phyloP scores from a whole-genome alignment of 2,329 filamentous ascomycete species.

The Emergomyces pasteurianus region DNA sequence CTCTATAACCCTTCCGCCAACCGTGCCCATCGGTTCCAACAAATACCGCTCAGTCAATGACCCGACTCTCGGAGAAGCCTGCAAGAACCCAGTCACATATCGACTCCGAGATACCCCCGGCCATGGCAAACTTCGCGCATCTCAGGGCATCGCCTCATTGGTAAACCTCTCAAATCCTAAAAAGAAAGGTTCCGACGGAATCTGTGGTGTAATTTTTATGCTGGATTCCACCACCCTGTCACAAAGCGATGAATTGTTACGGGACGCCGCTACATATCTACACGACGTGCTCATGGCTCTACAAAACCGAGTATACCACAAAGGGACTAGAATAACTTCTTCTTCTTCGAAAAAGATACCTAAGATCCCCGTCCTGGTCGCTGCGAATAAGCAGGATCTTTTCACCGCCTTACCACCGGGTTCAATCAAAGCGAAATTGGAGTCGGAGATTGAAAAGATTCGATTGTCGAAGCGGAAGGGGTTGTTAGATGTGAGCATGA shows the following conservation, averaged over 20 bases:
- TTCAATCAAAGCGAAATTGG: conserved; percentile 62
- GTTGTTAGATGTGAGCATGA: conserved; percentile 69
- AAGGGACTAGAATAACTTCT: conserved; percentile 36
- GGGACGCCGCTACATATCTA: conserved; percentile 68
- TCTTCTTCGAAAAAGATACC: conserved; percentile 37
- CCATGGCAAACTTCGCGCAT: conserved; percentile 77
- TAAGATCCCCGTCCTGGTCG: conserved; percentile 64
- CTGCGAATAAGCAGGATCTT: conserved; percentile 89
- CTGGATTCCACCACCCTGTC: conserved; percentile 66
- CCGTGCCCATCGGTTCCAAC: conserved; percentile 43
- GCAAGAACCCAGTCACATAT: conserved; percentile 27
- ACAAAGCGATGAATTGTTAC: conserved; percentile 36
- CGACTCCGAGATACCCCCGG: conserved; percentile 65
- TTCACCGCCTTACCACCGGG: conserved; percentile 80
- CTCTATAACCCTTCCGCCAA: conserved; percentile 44
- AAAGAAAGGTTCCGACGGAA: conserved; percentile 18
- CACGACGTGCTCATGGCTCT: conserved; percentile 78
- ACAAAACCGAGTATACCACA: conserved; percentile 54
- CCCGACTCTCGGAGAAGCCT: conserved; percentile 46
- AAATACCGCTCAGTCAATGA: conserved; percentile 56
- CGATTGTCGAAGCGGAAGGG: conserved; percentile 67
- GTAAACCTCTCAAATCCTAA: conserved; percentile 23
- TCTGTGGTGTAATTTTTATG: conserved; percentile 66
- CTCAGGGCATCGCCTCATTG: conserved; percentile 35
- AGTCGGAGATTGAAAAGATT: conserved; percentile 69